Evolutionary conservation across 176 grass and related monocot species (phyloP).

Genomic region (Zea luxurians): DNA sequence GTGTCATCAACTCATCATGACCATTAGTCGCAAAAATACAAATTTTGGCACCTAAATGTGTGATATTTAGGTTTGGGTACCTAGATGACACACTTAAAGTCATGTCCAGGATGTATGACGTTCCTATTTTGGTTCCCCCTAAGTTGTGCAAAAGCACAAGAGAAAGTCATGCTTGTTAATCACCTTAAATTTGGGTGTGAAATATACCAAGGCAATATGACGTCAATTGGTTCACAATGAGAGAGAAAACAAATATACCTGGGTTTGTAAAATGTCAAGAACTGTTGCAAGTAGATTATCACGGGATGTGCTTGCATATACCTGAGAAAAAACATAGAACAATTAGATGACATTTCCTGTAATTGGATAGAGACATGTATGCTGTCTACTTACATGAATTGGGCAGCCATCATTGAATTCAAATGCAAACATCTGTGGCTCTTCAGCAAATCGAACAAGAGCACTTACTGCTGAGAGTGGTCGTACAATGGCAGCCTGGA

Average conservation of each 20-base stretch:
- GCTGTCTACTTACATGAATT: constrained; percentile 83
- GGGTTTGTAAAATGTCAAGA: constrained; percentile 83
- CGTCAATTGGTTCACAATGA: constrained; percentile 22
- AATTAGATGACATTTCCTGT: constrained; percentile 34
- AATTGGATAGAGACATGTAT: constrained; percentile 4
- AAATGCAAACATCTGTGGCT: constrained; percentile 98
- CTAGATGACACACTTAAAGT: not conserved
- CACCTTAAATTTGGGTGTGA: constrained; percentile 9
- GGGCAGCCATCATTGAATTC: constrained; percentile 97
- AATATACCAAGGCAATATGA: constrained; percentile 30
- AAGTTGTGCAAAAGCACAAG: constrained; percentile 12
- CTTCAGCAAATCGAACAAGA: constrained; percentile 97
- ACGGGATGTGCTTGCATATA: constrained; percentile 97
- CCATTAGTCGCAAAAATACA: not conserved
- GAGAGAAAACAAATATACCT: constrained; percentile 50
- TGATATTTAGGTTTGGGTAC: not conserved
- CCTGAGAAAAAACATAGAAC: constrained; percentile 50
- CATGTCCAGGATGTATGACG: constrained; percentile 13
- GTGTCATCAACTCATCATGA: not conserved
- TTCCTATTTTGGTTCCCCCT: not conserved
- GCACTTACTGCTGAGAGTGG: constrained; percentile 76
- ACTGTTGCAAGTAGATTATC: constrained; percentile 93
- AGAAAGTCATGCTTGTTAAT: not conserved
- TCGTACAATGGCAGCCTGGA: constrained; percentile 84
- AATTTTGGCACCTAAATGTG: not conserved